Evolutionary conservation across 2,329 filamentous ascomycete species (phyloP), one percentile per base, ranked within the genome.

Genomic region (Colletotrichum lentis): DNA sequence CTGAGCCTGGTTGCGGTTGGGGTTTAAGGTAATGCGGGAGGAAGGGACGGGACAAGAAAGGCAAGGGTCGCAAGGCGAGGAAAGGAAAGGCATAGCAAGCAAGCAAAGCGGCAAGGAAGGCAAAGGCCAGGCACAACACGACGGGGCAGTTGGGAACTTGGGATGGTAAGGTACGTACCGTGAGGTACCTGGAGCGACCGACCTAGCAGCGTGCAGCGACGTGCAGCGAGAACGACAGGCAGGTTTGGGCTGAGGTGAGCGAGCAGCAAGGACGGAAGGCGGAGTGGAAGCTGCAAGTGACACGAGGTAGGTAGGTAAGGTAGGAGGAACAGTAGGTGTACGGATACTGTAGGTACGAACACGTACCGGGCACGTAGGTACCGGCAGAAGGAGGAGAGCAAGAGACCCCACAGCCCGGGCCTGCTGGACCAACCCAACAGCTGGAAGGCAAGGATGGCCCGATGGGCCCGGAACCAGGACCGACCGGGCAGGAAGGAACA

Each of bases 21-120:
- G 22, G 66, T 69, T 69, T 69, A 69, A 69, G 66, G 62, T 69
- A 61, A 56, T 60, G 53, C 66, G 66, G 66, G 49, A 69, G 66
- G 62, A 69, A 68, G 50, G 62, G 55, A 61, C 66, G 62, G 66
- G 43, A 69, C 62, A 69, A 61, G 66, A 46, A 65, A 53, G 61
- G 44, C 61, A 57, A 41, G 62, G 62, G 62, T 69, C 37, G 50
- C 62, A 56, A 52, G 62, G 66, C 56, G 55, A 69, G 55, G 46
- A 43, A 60, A 39, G 46, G 64, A 46, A 62, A 63, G 61, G 60
- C 52, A 52, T 7, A 64, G 53, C 24, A 54, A 65, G 62, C 55
- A 54, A 41, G 37, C 44, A 44, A 37, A 24, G 44, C 55, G 46
- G n/a, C 46, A 54, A 59, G 43, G 31, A 49, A 31, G 27, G 27